These are phyloP conservation scores for Trichomonas tenax DNA, from an alignment of 208 protist genomes.

Conservation along the genomic window DNA sequence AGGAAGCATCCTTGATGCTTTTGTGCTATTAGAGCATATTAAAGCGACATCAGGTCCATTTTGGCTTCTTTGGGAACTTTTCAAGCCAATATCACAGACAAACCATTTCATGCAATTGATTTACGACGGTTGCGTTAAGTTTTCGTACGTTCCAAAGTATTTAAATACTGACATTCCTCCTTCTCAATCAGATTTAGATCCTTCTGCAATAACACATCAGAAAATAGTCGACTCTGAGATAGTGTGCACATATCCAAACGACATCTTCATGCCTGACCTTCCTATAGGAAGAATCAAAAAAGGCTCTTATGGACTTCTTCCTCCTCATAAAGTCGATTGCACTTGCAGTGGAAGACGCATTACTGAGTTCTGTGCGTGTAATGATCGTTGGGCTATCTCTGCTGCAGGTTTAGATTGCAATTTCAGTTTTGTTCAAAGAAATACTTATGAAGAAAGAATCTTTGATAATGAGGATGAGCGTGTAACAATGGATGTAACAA, in stretches of 20 bases:
- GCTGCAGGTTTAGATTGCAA: background rate
- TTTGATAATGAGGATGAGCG: background rate
- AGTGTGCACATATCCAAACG: background rate
- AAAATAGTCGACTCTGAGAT: background rate
- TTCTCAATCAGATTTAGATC: background rate
- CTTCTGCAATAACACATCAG: background rate
- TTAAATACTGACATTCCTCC: background rate
- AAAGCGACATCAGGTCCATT: background rate
- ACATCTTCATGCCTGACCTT: background rate
- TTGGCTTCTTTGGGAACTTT: slow-evolving; percentile 8
- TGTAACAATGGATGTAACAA: background rate
- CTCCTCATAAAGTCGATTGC: background rate
- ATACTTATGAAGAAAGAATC: background rate
- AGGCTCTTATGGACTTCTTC: background rate
- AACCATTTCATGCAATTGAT: background rate
- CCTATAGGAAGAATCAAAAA: background rate
- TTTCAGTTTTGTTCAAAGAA: background rate
- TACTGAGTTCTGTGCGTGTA: background rate
- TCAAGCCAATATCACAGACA: background rate
- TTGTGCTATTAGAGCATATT: background rate
- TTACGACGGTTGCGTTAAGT: background rate
- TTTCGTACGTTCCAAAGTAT: background rate
- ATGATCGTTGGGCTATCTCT: background rate
- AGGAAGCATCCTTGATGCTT: background rate
- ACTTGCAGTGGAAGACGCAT: background rate